These are phyloP conservation scores for Acmispon strigosus DNA, from an alignment of 306 rosid genomes.

Conservation along the genomic window DNA sequence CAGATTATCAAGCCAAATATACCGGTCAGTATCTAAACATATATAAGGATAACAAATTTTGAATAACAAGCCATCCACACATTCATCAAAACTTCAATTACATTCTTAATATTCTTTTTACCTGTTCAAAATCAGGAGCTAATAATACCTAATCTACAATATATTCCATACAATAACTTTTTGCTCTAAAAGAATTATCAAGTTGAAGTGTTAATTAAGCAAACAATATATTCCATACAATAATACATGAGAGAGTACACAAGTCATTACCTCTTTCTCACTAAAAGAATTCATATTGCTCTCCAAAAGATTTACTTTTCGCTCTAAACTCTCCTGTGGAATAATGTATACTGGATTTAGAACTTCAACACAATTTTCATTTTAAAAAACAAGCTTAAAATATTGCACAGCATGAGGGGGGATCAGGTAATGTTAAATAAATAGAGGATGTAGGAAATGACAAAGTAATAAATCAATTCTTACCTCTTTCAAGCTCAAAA, in stretches of 20 bases:
- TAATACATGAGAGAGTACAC: not conserved
- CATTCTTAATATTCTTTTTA: constrained; percentile 18
- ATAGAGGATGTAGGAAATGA: not conserved
- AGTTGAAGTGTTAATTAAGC: not conserved
- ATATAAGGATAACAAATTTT: not conserved
- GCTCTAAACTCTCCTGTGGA: constrained; percentile 53
- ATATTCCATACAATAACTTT: not conserved
- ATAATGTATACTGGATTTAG: constrained; percentile 19
- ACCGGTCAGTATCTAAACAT: constrained; percentile 3
- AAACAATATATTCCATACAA: not conserved
- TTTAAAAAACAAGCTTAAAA: not conserved
- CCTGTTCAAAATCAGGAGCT: not conserved
- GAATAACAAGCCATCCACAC: not conserved
- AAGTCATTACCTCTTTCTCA: constrained; percentile 48
- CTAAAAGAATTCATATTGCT: constrained; percentile 32
- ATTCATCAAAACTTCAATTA: constrained; percentile 15
- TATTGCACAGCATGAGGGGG: not conserved
- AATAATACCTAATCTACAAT: constrained; percentile 1
- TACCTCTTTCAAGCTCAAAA: constrained; percentile 36
- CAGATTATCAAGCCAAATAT: constrained; percentile 20
- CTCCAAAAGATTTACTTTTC: constrained; percentile 44
- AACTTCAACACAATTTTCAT: constrained; percentile 2
- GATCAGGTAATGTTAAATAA: constrained; percentile 5
- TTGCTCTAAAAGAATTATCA: no score
- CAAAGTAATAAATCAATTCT: constrained; percentile 5